Evolutionary conservation across 202 grass and related monocot species (phyloP).

Genomic region (Panicum hallii): DNA sequence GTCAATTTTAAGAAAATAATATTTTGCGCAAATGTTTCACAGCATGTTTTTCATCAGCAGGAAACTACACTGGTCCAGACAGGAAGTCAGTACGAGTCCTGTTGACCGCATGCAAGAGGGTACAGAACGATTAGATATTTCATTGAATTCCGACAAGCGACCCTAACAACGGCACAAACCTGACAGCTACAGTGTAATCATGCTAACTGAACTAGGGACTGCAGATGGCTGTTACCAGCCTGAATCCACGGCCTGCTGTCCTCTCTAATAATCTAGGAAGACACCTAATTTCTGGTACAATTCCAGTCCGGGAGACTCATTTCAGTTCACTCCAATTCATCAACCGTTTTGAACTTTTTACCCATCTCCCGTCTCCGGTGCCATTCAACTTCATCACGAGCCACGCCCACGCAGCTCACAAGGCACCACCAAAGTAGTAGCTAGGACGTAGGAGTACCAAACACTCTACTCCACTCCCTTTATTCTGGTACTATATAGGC

Average conservation of each 20-base stretch:
- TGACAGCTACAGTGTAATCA: not conserved
- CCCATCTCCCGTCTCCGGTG: not conserved
- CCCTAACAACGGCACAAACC: not conserved
- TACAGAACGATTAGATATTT: no score
- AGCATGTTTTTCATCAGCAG: not conserved
- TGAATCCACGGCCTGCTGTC: not conserved
- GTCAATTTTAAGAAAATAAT: no score
- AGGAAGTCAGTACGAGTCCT: no score
- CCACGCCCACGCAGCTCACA: constrained; percentile 1
- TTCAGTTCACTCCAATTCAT: not conserved
- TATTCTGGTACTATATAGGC: not conserved
- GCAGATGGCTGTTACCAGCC: not conserved
- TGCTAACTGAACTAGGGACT: not conserved
- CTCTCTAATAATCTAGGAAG: not conserved
- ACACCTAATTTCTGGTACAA: not conserved
- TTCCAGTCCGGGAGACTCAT: not conserved
- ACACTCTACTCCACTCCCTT: not conserved
- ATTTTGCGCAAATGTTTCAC: no score
- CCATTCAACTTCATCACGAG: not conserved
- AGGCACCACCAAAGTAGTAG: not conserved
- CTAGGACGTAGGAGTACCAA: not conserved
- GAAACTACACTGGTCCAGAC: not conserved
- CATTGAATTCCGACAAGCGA: not conserved
- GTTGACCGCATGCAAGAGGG: no score
- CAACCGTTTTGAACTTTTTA: not conserved